phyloP scores from a whole-genome alignment of 2,329 filamentous ascomycete species.

The Penicillium sclerotiorum region DNA sequence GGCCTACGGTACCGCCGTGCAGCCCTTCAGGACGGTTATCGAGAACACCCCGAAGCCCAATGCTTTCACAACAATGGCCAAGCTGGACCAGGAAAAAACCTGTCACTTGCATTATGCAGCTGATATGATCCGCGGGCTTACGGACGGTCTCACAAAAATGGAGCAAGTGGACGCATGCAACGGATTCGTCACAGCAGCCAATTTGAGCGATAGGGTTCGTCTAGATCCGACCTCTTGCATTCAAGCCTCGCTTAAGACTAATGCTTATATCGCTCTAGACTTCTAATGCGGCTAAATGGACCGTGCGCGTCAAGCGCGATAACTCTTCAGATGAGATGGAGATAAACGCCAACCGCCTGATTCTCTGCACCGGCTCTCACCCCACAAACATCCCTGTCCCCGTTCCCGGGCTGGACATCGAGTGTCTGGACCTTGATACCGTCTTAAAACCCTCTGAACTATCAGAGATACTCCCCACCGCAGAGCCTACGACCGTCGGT shows the following conservation, averaged over 20 bases:
- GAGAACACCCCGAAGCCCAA: constrained; percentile 54
- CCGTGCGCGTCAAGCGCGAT: constrained; percentile 33
- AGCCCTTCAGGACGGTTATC: constrained; percentile 57
- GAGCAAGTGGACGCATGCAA: constrained; percentile 37
- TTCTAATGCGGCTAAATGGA: constrained; percentile 34
- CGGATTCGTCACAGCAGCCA: constrained; percentile 39
- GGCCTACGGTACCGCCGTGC: constrained; percentile 57
- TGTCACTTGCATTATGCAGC: constrained; percentile 62
- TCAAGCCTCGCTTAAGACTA: constrained; percentile 4
- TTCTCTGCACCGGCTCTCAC: constrained; percentile 63
- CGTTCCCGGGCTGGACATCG: constrained; percentile 40
- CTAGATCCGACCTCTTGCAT: neutral
- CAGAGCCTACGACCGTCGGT: constrained; percentile 49
- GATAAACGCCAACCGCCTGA: constrained; percentile 48
- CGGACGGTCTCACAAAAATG: constrained; percentile 42
- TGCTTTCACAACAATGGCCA: constrained; percentile 56
- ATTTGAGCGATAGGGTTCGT: constrained; percentile 32
- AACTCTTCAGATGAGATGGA: constrained; percentile 32
- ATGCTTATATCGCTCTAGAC: constrained; percentile 18
- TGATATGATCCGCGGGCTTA: constrained; percentile 55
- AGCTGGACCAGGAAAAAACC: constrained; percentile 59
- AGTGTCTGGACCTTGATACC: constrained; percentile 56
- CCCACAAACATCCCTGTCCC: constrained; percentile 52
- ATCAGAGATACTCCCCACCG: constrained; percentile 40
- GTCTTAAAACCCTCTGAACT: constrained; percentile 59